phyloP scores from a whole-genome alignment of 352 stramenopile species.

The Phytophthora syringae region DNA sequence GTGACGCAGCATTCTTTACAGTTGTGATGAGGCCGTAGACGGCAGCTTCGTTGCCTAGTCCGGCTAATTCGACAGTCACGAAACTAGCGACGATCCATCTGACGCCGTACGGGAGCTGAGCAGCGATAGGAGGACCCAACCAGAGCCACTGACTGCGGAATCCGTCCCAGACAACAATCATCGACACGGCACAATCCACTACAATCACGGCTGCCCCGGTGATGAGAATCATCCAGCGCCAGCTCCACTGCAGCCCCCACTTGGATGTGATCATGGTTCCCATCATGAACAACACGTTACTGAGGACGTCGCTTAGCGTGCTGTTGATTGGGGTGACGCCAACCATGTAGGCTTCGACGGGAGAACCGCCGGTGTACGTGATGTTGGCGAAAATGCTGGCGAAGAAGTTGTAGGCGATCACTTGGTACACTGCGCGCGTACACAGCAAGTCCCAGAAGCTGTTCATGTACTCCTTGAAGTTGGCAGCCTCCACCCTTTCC shows the following conservation, averaged over 20 bases:
- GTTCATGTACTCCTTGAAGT: slow-evolving; percentile 48
- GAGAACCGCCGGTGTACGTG: slow-evolving; percentile 31
- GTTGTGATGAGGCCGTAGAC: slow-evolving; percentile 50
- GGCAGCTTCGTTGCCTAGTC: slow-evolving; percentile 48
- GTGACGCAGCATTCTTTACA: slow-evolving; percentile 36
- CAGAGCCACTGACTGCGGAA: slow-evolving; percentile 48
- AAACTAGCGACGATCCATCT: slow-evolving; percentile 51
- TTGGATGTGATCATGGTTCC: slow-evolving; percentile 45
- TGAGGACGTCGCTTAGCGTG: slow-evolving; percentile 38
- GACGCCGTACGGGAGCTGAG: slow-evolving; percentile 46
- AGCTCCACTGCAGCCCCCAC: slow-evolving; percentile 41
- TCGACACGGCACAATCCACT: slow-evolving; percentile 31
- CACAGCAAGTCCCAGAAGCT: slow-evolving; percentile 40
- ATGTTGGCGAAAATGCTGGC: slow-evolving; percentile 50
- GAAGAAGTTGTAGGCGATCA: slow-evolving; percentile 42
- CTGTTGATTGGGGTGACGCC: slow-evolving; percentile 46
- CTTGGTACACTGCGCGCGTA: slow-evolving; percentile 34
- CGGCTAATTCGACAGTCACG: slow-evolving; percentile 43
- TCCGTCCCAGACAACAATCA: slow-evolving; percentile 37
- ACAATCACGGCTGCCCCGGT: slow-evolving; percentile 40
- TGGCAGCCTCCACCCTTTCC: slow-evolving; percentile 38
- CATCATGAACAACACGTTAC: slow-evolving; percentile 38
- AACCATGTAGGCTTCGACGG: slow-evolving; percentile 46
- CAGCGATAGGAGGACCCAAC: slow-evolving; percentile 38
- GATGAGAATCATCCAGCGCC: slow-evolving; percentile 42